Evolutionary conservation across 345 rosid genomes (phyloP), one percentile per base, ranked within the genome.

Genomic region (Arabidopsis suecica): DNA sequence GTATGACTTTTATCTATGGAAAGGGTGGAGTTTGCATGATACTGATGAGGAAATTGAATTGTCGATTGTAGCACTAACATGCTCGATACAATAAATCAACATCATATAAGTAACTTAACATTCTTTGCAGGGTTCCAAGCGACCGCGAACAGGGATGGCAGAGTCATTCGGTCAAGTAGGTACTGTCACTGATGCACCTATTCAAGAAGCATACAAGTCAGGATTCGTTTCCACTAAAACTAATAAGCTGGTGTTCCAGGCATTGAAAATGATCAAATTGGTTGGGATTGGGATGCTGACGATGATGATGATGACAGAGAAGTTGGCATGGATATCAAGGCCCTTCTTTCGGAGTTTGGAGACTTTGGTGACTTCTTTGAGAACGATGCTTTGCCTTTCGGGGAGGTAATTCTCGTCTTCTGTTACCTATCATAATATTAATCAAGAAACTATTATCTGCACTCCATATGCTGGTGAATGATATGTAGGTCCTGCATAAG

Each of bases 351-450:
- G 25, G 99, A 95, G 73, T 95, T 95, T 80, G 99, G 99, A 78
- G 99, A 93, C 81, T 95, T 95, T 76, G 97, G 97, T 33, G 98
- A 93, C 84, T 95, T 95, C 84, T 95, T 95, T 55, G 97, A 89
- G 83, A 90, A 88, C 67, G 99, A 95, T 57, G 88, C 75, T 38
- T 79, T 95, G 73, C 98, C 98, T 81, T 95, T 95, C 71, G 99
- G 99, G 82, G 99, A 95, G 97, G 99, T 95, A 88, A 79, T 68
- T 47, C 14, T 49, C 0, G 7, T 55, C 45, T 68, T 47, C 28
- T 49, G 3, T 79, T 50, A 40, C 53, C 25, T 56, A 36, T 54
- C 11, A 65, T 62, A 16, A 28, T 62, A 16, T 18, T 56, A 37
- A 64, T 62, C 22, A 33, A 40, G 32, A 13, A 47, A 60, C 18